Base-by-base conservation (phyloP, 2,329 filamentous ascomycete genomes). In the Hirsutella rhossiliensis region DNA sequence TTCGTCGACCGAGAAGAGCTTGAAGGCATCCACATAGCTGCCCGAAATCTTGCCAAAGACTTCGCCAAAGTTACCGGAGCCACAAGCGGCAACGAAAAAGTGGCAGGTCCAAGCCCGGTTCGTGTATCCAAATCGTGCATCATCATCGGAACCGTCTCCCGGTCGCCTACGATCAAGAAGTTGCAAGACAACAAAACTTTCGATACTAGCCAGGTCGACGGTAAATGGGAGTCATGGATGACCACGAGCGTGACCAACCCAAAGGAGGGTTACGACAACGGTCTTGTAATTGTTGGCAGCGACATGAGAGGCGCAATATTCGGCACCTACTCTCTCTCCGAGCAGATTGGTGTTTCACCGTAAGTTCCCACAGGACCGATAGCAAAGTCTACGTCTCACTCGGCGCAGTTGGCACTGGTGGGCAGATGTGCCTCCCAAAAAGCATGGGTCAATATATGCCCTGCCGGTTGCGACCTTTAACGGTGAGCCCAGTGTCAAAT, bases 281-380 rank as follows among this genome's bases (percentile, higher is more conserved):
- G 73, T 1, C 56, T 80, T 15, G 68, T 78, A 18, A 75, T 80
- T 55, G 71, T 69, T 32, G 76, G 72, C 3, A 76, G 72, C 49
- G 75, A 80, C 47, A 74, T 74, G 29, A 63, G 77, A 50, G 76
- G 75, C n/a, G 67, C 73, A 0, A 76, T 80, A 17, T 80, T 73
- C 44, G 76, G 76, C 12, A 61, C 78, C 15, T 80, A 80, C 52
- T 73, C 74, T 42, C 54, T 81, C 18, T 76, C 73, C 0, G 75
- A 79, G 50, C 75, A 79, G 47, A 78, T 80, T 40, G 76, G 76
- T 17, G 72, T 80, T 11, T 77, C 74, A 0, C 75, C 74, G 50
- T 59, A 46, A 45, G 56, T 50, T 13, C 32, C 9, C 23, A 23
- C 12, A 34, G 17, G 23, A 11, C 19, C 40, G 6, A 18, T 38